A percentile compares a stretch with the other conserved stretches of the same genome.
Conservation (phyloP, 495 filamentous ascomycete species). For the Neurospora intermedia region DNA sequence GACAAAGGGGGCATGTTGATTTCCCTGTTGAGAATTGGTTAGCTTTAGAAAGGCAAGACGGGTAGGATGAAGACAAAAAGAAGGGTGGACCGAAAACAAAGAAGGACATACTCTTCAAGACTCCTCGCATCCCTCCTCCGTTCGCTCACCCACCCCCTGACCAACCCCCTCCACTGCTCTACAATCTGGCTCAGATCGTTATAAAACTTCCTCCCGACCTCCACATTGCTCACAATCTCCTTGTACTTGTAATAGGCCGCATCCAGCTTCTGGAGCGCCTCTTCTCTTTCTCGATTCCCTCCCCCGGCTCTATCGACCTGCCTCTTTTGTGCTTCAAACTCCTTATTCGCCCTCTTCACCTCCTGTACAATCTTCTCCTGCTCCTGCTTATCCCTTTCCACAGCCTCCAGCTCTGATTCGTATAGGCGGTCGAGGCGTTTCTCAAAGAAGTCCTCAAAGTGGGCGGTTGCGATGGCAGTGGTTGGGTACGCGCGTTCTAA, state of each 20-base stretch:
- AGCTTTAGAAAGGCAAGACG: background rate
- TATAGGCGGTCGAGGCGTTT: conserved; percentile 64
- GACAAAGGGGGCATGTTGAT: conserved; percentile 39
- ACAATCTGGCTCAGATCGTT: conserved; percentile 88
- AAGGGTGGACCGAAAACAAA: background rate
- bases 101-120: conserved; percentile 54
- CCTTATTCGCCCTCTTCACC: conserved; percentile 62
- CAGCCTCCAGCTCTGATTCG: conserved; percentile 57
- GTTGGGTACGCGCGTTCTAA: conserved; percentile 79
- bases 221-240: conserved; percentile 80
- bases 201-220: conserved; percentile 89
- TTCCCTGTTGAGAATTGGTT: conserved; percentile 21
- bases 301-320: conserved; percentile 50
- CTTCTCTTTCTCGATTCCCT: conserved; percentile 68
- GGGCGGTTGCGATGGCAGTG: conserved; percentile 66
- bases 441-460: conserved; percentile 89
- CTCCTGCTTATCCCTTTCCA: conserved; percentile 61
- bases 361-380: conserved; percentile 61
- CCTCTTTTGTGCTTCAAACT: conserved; percentile 56
- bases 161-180: conserved; percentile 59
- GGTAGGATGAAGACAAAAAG: background rate
- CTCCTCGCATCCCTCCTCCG: conserved; percentile 69
- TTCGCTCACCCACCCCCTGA: conserved; percentile 65
- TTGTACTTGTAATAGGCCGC: conserved; percentile 92
- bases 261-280: conserved; percentile 78